Evolutionary conservation across 1,284 basidiomycete genomes (phyloP).

Genomic region (Thecaphora thlaspeos): DNA sequence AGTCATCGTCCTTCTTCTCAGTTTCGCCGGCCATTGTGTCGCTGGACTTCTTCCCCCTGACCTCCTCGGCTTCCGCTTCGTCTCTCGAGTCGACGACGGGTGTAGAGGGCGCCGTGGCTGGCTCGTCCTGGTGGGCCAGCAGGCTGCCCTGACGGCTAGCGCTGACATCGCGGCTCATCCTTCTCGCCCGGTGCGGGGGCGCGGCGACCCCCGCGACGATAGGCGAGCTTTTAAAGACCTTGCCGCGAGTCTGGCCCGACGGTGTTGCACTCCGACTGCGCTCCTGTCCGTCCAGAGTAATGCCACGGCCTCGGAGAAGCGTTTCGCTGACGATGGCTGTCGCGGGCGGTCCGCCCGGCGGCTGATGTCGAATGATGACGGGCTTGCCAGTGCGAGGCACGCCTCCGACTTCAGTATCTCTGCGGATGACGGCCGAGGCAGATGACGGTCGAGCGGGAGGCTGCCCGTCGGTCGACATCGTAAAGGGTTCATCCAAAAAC

Average conservation of each 20-base stretch:
- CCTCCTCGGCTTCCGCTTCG: background rate
- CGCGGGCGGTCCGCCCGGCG: constrained; percentile 25
- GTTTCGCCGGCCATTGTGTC: no score
- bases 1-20: no score
- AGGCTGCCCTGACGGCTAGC: background rate
- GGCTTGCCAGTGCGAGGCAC: constrained; percentile 19
- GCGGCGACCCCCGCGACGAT: constrained; percentile 8
- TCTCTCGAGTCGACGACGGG: background rate
- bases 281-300: constrained; percentile 8
- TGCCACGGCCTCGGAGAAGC: constrained; percentile 34
- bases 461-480: background rate
- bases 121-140: background rate
- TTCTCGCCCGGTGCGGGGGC: constrained; percentile 8
- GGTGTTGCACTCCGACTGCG: constrained; percentile 34
- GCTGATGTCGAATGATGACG: constrained; percentile 39
- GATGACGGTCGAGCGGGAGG: background rate
- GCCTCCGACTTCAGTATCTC: background rate
- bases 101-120: background rate
- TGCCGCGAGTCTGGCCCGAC: constrained; percentile 18
- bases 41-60: background rate
- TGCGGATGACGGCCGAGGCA: background rate
- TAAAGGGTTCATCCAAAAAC: no score
- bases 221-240: constrained; percentile 37
- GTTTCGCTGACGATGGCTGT: constrained; percentile 41
- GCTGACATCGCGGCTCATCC: background rate